phyloP scores from a whole-genome alignment of 1,284 basidiomycete species.

The Limonomyces culmigenus region DNA sequence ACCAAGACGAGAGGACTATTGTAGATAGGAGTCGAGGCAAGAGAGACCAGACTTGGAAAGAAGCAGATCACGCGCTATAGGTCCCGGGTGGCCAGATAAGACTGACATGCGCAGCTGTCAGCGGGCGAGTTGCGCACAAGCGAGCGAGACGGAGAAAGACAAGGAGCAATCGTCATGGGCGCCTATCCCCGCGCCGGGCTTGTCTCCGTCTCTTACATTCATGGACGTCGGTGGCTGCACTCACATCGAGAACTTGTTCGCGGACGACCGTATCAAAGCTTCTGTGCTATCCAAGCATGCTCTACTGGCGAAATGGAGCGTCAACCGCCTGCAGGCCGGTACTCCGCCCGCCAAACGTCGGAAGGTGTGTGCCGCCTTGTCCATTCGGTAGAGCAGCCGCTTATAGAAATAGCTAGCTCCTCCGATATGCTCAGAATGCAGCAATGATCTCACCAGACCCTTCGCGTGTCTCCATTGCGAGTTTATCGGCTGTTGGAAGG shows the following conservation, averaged over 20 bases:
- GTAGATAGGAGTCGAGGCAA: no score
- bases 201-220: no score
- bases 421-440: conserved; percentile 53
- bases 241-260: conserved; percentile 12
- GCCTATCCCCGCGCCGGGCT: no score
- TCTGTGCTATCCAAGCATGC: conserved; percentile 19
- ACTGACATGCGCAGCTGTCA: no score
- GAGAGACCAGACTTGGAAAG: no score
- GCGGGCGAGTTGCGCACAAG: no score
- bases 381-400: no score
- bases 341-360: conserved; percentile 22
- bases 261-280: conserved; percentile 11
- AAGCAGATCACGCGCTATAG: no score
- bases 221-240: conserved; percentile 8
- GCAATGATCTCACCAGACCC: conserved; percentile 42
- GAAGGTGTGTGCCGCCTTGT: conserved; percentile 18
- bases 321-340: conserved; percentile 15
- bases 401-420: conserved; percentile 24
- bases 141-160: no score
- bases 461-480: conserved; percentile 69
- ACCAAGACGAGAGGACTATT: no score
- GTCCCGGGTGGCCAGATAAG: no score
- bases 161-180: no score
- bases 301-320: conserved; percentile 21
- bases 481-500: conserved; percentile 58